phyloP scores from a whole-genome alignment of 2,329 filamentous ascomycete species.

The Stemphylium beticola region DNA sequence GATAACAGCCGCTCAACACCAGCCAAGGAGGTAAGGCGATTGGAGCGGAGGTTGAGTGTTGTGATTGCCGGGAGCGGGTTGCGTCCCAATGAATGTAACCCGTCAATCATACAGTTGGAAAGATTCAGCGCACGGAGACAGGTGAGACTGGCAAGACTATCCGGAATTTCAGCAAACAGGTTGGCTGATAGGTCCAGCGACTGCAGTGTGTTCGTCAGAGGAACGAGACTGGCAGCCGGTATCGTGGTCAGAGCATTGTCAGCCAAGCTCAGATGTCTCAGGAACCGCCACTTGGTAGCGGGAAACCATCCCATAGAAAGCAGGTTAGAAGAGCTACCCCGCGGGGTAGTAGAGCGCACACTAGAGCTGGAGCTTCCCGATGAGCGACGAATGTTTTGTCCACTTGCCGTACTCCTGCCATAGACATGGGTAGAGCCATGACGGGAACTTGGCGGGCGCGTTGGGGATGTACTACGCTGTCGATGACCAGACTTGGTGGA shows the following conservation, averaged over 20 bases:
- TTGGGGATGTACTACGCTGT: conserved; percentile 81
- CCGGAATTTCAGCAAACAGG: conserved; percentile 91
- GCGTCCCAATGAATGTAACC: conserved; percentile 82
- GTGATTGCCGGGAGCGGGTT: conserved; percentile 92
- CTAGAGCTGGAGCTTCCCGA: conserved; percentile 92
- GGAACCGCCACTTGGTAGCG: conserved; percentile 89
- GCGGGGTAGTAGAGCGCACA: conserved; percentile 61
- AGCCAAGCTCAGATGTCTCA: conserved; percentile 87
- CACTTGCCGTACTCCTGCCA: conserved; percentile 57
- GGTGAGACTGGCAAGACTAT: conserved; percentile 83
- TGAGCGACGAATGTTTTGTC: conserved; percentile 79
- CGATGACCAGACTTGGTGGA: conserved; percentile 50
- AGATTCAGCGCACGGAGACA: conserved; percentile 91
- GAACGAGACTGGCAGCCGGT: conserved; percentile 74
- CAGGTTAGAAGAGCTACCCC: conserved; percentile 79
- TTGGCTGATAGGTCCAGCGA: conserved; percentile 94
- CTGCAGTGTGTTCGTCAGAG: conserved; percentile 84
- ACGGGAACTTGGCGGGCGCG: conserved; percentile 76
- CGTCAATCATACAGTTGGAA: conserved; percentile 97
- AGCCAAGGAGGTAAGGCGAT: conserved; percentile 83
- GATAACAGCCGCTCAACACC: conserved; percentile 89
- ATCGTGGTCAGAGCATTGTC: conserved; percentile 90
- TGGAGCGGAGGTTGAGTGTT: conserved; percentile 87
- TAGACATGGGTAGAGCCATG: conserved; percentile 70
- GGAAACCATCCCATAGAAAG: conserved; percentile 75